Conservation (phyloP, 2,329 filamentous ascomycete species). For the Trichoderma sp. region DNA sequence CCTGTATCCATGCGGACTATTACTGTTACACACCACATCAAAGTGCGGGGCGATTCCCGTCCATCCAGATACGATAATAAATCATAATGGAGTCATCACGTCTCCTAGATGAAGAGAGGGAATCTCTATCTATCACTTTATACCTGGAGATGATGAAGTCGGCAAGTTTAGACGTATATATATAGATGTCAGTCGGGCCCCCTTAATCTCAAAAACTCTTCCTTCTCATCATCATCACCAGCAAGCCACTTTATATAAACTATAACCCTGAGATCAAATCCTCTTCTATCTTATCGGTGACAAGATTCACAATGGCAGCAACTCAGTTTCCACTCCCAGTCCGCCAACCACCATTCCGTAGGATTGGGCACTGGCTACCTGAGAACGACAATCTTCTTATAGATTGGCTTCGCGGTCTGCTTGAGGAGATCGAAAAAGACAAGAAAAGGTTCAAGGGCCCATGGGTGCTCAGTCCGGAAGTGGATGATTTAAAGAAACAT, state of each 20-base stretch:
- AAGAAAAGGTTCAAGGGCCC: neutral
- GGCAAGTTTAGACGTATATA: neutral
- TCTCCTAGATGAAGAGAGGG: neutral
- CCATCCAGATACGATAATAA: neutral
- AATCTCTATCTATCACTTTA: neutral
- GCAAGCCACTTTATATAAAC: neutral
- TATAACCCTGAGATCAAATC: neutral
- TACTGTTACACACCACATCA: neutral
- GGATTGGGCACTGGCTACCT: constrained; percentile 20
- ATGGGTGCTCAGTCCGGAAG: neutral
- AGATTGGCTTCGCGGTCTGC: constrained; percentile 6
- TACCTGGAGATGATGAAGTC: neutral
- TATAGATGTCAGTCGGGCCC: neutral
- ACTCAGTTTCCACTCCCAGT: neutral
- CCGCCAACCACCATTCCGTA: neutral
- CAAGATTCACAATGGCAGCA: neutral
- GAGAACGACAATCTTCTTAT: neutral
- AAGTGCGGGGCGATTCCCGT: neutral
- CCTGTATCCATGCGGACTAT: neutral
- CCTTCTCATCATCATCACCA: neutral
- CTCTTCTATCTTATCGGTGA: neutral
- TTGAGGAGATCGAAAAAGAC: constrained; percentile 5
- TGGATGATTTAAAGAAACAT: constrained; percentile 16
- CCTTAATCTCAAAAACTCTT: neutral
- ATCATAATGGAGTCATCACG: neutral